A percentile compares a stretch with the other conserved stretches of the same genome.
These are phyloP conservation scores for Paecilomyces dactylethromorphus DNA, from an alignment of 2,329 filamentous ascomycete genomes.

Conservation along the genomic window DNA sequence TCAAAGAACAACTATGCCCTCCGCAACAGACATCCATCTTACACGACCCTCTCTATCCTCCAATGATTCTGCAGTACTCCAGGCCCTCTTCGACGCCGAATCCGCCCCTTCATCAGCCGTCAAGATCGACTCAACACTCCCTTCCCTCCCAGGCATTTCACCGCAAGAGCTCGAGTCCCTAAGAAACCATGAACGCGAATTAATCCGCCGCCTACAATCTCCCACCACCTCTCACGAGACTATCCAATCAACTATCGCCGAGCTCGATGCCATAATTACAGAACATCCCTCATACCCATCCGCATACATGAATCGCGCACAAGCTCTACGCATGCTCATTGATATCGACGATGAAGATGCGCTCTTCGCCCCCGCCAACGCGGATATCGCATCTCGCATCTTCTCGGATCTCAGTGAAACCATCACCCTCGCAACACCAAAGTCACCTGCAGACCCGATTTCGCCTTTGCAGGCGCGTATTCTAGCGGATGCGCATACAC, in stretches of 20 bases:
- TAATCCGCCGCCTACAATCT: slow-evolving; percentile 31
- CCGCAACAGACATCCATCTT: slow-evolving; percentile 10
- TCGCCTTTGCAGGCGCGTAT: slow-evolving; percentile 44
- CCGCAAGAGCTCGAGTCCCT: slow-evolving; percentile 29
- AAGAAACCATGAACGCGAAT: slow-evolving; percentile 32
- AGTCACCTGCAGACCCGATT: slow-evolving; percentile 31
- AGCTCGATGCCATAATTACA: slow-evolving; percentile 38
- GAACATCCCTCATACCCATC: slow-evolving; percentile 45
- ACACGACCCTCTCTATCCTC: slow-evolving; percentile 27
- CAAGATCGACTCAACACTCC: slow-evolving; percentile 31
- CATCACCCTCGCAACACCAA: slow-evolving; percentile 40
- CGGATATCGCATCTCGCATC: slow-evolving; percentile 15
- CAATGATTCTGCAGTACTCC: slow-evolving; percentile 40
- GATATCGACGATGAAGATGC: slow-evolving; percentile 14
- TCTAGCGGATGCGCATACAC: slow-evolving; percentile 50
- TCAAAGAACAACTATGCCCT: slow-evolving; percentile 4
- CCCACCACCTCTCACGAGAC: slow-evolving; percentile 8
- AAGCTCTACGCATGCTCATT: slow-evolving; percentile 37
- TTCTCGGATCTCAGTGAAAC: slow-evolving; percentile 35
- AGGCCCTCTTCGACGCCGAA: slow-evolving; percentile 42
- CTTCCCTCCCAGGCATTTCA: slow-evolving; percentile 35
- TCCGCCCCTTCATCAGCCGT: slow-evolving; percentile 32
- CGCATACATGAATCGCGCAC: slow-evolving; percentile 51
- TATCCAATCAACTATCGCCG: slow-evolving; percentile 26
- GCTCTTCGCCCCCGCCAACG: slow-evolving; percentile 17